Percentiles rank a stretch among this genome's conserved stretches.
These are phyloP conservation scores for Euryodendron excelsum DNA, from an alignment of 148 eudicot genomes.

Conservation along the genomic window DNA sequence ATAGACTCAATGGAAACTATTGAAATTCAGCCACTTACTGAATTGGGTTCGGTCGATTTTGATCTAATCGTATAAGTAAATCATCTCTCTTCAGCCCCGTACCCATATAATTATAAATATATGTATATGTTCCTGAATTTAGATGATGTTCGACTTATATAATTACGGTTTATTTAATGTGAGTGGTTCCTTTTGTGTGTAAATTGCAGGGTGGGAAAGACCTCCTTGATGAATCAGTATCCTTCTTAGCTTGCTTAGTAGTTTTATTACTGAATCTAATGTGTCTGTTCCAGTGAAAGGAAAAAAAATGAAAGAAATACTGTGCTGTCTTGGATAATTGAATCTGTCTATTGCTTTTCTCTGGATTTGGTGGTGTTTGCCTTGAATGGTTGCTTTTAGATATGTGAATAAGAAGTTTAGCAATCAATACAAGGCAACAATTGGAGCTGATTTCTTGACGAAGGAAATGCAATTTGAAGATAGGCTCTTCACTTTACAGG, in stretches of 20 bases:
- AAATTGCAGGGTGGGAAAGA: constrained; percentile 91
- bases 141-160: neutral
- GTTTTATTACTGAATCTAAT: neutral
- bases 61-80: neutral
- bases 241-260: constrained; percentile 25
- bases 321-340: neutral
- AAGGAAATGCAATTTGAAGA: constrained; percentile 97
- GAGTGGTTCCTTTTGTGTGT: constrained; percentile 6
- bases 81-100: neutral
- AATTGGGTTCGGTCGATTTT: neutral
- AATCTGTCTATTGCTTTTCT: neutral
- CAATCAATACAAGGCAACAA: constrained; percentile 94
- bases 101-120: neutral
- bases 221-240: constrained; percentile 99
- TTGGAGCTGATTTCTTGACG: constrained; percentile 95
- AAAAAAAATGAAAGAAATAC: too few relatives aligned
- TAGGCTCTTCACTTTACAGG: constrained; percentile 96
- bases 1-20: neutral
- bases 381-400: constrained; percentile 51
- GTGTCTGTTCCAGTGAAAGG: neutral
- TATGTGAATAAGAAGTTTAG: constrained; percentile 94
- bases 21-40: neutral
- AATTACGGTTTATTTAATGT: neutral
- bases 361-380: constrained; percentile 26
- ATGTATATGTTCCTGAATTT: neutral